Conservation (phyloP, 1,139 yeast species). For the Starmera stellimalicola region DNA sequence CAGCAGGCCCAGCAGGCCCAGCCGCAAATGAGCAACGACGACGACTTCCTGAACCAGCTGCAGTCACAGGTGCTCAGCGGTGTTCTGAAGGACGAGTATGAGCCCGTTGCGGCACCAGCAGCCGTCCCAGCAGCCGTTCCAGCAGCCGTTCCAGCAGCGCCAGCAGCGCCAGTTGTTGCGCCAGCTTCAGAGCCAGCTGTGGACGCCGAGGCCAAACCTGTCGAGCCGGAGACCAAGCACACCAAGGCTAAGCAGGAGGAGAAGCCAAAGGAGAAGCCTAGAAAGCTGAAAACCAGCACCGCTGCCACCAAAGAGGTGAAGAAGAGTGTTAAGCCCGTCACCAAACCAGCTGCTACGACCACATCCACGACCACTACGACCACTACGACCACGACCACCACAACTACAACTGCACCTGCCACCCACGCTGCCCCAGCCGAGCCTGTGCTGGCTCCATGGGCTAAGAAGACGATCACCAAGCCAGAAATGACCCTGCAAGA, state of each 20-base stretch:
- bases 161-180: conserved; percentile 4
- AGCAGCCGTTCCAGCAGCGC: conserved; percentile 2
- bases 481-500: conserved; percentile 57
- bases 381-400: no score
- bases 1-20: background rate
- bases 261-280: no score
- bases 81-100: conserved; percentile 12
- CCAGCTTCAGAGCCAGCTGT: background rate
- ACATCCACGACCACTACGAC: background rate
- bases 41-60: conserved; percentile 29
- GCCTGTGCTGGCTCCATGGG: conserved; percentile 50
- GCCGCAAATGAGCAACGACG: conserved; percentile 4
- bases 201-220: background rate
- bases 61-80: conserved; percentile 32
- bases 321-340: conserved; percentile 3
- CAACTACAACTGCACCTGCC: no score
- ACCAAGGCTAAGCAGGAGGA: no score
- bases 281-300: no score
- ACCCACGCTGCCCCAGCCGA: conserved; percentile 1
- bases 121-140: background rate
- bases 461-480: conserved; percentile 26
- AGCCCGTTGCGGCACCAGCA: background rate
- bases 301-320: conserved; percentile 13
- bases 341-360: background rate
- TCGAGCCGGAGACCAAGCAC: no score